Conservation (phyloP, 2,329 filamentous ascomycete species). For the Ophiocordyceps camponoti-leonardi region DNA sequence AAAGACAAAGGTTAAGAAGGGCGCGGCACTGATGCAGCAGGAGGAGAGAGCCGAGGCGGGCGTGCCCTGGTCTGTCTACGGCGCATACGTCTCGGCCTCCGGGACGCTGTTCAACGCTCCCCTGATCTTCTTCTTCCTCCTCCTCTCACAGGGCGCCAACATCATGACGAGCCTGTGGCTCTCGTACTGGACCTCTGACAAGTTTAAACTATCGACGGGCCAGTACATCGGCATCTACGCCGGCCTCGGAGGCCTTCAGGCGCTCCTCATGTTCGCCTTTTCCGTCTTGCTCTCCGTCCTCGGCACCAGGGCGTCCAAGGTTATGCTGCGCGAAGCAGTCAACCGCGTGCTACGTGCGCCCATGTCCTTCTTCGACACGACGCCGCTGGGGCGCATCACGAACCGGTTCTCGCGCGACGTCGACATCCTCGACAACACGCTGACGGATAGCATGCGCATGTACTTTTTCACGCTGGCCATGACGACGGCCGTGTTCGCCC, state of each 20-base stretch:
- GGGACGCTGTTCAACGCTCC: conserved; percentile 54
- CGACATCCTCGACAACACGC: conserved; percentile 87
- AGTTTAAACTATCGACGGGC: conserved; percentile 49
- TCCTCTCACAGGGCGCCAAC: conserved; percentile 66
- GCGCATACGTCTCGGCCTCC: conserved; percentile 59
- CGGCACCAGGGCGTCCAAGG: conserved; percentile 67
- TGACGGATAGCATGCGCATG: conserved; percentile 82
- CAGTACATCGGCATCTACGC: conserved; percentile 59
- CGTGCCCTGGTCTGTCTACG: conserved; percentile 67
- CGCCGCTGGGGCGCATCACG: conserved; percentile 83
- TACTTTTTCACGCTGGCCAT: conserved; percentile 73
- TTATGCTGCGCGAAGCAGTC: conserved; percentile 68
- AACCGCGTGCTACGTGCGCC: conserved; percentile 53
- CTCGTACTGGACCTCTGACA: conserved; percentile 78
- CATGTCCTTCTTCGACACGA: conserved; percentile 96
- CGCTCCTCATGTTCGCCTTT: conserved; percentile 63
- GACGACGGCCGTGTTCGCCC: conserved; percentile 67
- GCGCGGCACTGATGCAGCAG: conserved; percentile 51
- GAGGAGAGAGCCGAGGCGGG: conserved; percentile 55
- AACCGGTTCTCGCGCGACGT: conserved; percentile 94
- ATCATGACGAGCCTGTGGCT: conserved; percentile 84
- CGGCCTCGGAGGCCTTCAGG: conserved; percentile 53
- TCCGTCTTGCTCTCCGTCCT: conserved; percentile 61
- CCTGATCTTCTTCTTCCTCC: conserved; percentile 42
- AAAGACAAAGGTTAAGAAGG: conserved; percentile 41